phyloP scores from a whole-genome alignment of 1,284 basidiomycete species.

The Ustilago hordei region DNA sequence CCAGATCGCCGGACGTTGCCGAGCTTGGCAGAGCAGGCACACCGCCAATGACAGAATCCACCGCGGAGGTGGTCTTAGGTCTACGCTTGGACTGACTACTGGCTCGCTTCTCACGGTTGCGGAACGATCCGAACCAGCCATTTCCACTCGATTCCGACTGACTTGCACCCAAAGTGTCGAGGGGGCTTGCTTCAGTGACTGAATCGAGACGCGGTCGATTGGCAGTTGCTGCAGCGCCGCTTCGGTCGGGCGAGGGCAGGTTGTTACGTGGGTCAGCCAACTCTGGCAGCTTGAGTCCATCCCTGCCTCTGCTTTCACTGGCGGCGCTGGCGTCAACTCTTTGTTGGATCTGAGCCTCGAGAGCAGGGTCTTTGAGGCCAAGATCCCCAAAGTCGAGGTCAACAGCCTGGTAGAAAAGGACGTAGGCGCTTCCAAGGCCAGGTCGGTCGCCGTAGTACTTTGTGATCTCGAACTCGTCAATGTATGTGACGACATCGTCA shows the following conservation, averaged over 20 bases:
- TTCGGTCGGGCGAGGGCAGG: slow-evolving; percentile 29
- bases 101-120: slow-evolving; percentile 44
- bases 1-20: slow-evolving; percentile 16
- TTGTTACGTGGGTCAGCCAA: slow-evolving; percentile 22
- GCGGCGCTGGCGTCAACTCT: slow-evolving; percentile 10
- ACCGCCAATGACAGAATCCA: slow-evolving; percentile 17
- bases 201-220: slow-evolving; percentile 36
- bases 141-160: slow-evolving; percentile 27
- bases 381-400: slow-evolving; percentile 72
- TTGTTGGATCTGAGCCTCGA: slow-evolving; percentile 28
- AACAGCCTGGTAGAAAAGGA: slow-evolving; percentile 94
- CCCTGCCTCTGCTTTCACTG: slow-evolving; percentile 26
- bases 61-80: slow-evolving; percentile 38
- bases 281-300: slow-evolving; percentile 23
- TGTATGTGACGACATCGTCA: slow-evolving; percentile 88
- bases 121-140: slow-evolving; percentile 54
- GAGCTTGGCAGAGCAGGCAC: slow-evolving; percentile 14
- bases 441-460: slow-evolving; percentile 93
- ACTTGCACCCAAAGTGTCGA: slow-evolving; percentile 14
- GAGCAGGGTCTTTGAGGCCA: slow-evolving; percentile 34
- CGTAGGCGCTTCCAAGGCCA: slow-evolving; percentile 87
- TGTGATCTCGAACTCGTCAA: slow-evolving; percentile 88
- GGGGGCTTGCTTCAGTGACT: slow-evolving; percentile 32
- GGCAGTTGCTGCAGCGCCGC: slow-evolving; percentile 26
- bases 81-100: slow-evolving; percentile 43